Percentiles rank a stretch among this genome's conserved stretches.
Conservation (phyloP, 371 early-diverging fungal genomes). For the Circinella umbellata region DNA sequence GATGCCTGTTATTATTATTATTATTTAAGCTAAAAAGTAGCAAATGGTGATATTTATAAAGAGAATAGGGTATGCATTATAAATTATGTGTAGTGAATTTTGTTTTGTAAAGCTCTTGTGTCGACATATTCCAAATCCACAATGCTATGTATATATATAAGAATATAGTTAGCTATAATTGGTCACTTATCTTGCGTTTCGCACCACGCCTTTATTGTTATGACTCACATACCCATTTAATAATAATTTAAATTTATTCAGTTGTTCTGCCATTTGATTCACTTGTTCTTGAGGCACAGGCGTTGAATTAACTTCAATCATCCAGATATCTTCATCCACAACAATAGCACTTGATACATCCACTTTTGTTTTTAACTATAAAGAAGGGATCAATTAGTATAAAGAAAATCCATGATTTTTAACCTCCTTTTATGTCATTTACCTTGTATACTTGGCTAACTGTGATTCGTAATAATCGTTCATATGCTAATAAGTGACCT, state of each 20-base stretch:
- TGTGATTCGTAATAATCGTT: constrained; percentile 43
- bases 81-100: constrained; percentile 42
- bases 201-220: neutral
- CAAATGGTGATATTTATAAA: neutral
- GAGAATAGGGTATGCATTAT: neutral
- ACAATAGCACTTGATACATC: constrained; percentile 37
- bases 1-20: neutral
- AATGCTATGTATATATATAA: constrained; percentile 23
- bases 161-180: too few species aligned
- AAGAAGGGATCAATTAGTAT: neutral
- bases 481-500: constrained; percentile 48
- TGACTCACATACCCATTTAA: constrained; percentile 45
- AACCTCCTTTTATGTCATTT: neutral
- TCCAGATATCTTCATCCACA: constrained; percentile 42
- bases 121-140: constrained; percentile 56
- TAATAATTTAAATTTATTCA: constrained; percentile 42
- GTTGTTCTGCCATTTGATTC: constrained; percentile 52
- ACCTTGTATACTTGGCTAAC: constrained; percentile 50
- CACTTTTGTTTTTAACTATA: constrained; percentile 40
- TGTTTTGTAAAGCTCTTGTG: constrained; percentile 53
- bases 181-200: too few species aligned
- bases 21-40: neutral
- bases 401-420: too few species aligned
- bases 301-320: constrained; percentile 48
- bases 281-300: constrained; percentile 54